Base-by-base conservation (phyloP, 495 filamentous ascomycete genomes). In the Penicillium roqueforti region DNA sequence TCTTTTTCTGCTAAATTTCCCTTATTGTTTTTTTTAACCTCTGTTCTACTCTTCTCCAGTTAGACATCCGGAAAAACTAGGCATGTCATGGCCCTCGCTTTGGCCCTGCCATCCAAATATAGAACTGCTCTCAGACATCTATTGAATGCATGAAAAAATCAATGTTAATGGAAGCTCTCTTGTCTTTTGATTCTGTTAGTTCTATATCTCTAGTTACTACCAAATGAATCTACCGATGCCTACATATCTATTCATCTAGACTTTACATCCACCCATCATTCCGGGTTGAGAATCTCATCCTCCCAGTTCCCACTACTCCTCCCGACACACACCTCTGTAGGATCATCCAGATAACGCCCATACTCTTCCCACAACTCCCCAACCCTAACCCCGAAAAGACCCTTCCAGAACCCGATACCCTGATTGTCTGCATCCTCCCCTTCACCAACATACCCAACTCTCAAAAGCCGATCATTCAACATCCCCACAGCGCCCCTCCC, bases 321-420 rank as follows among this genome's bases (percentile, higher is more conserved):
- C 16, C 39, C 14, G 23, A 41, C 19, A 20, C 13, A 41, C 1
- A 4, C 8, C 20, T 13, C 19, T 13, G 52, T 28, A 19, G 28
- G 29, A 36, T 25, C 44, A 59, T 76, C 73, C 18, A 79, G 58
- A 57, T 69, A 73, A 34, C 51, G 56, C 11, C 74, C 66, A 77
- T 96, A 97, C 55, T 89, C 83, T 19, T 77, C 74, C 84, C 89
- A 96, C 32, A 96, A 61, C 57, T 87, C 76, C 38, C 78, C 74
- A 7, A 96, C 80, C 14, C 77, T 72, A 41, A 68, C 59, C 2
- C 85, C 88, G 51, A 89, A 83, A 4, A 92, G 64, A 41, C 76
- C 73, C 18, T 76, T 77, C 92, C 92, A 97, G 56, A 92, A 91
- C 10, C 67, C 60, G 37, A 78, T 73, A 62, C 81, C 76, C 4